These are phyloP conservation scores for Euphrasia confusa DNA, from an alignment of 257 asterid species.

Conservation along the genomic window DNA sequence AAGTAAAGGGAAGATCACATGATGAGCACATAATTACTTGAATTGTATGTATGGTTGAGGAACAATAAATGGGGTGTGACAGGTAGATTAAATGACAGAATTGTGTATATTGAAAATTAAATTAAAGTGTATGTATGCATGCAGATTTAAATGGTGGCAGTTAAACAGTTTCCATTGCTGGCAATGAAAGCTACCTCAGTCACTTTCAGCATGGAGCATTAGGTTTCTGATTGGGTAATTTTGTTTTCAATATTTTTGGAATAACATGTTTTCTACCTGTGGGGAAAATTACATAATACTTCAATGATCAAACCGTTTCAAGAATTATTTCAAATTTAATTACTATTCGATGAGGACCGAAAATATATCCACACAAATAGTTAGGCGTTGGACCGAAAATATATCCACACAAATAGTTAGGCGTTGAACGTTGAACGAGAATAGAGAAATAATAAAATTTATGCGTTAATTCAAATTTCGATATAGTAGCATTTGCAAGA, in stretches of 20 bases:
- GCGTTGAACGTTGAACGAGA: too few species aligned
- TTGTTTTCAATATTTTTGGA: slow-evolving; percentile 11
- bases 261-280: not conserved
- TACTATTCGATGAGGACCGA: too few species aligned
- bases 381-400: too few species aligned
- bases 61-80: slow-evolving; percentile 22
- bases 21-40: slow-evolving; percentile 24
- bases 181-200: slow-evolving; percentile 34
- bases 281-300: not conserved
- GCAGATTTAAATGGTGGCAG: slow-evolving; percentile 32
- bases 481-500: too few species aligned
- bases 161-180: slow-evolving; percentile 38
- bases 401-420: too few species aligned
- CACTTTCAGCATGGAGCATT: slow-evolving; percentile 14
- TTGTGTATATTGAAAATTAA: not conserved
- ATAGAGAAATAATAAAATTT: too few species aligned
- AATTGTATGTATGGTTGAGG: slow-evolving; percentile 16
- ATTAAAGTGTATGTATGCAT: not conserved
- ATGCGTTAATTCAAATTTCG: too few species aligned
- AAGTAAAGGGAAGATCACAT: slow-evolving; percentile 21
- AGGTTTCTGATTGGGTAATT: slow-evolving; percentile 15
- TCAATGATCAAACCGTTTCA: too few species aligned
- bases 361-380: too few species aligned
- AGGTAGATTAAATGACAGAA: slow-evolving; percentile 19
- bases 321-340: too few species aligned